Base-by-base conservation (phyloP, 495 filamentous ascomycete genomes). In the Pseudotulostoma volvatum region DNA sequence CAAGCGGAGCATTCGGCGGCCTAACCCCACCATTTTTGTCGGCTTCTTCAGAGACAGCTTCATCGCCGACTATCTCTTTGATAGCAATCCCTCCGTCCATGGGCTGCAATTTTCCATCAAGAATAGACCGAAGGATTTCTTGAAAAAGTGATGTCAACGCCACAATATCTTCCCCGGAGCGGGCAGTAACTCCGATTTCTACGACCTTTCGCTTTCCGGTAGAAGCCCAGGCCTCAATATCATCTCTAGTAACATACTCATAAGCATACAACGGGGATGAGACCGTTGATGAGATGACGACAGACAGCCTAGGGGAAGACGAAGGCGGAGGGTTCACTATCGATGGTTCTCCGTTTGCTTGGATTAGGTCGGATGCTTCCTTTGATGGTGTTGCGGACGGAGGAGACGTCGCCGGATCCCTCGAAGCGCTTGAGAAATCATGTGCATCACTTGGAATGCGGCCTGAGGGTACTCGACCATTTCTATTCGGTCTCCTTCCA, bases 131-230 rank as follows among this genome's bases (percentile, higher is more conserved):
- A 15, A 90, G 66, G 17, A 96, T 65, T 50, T 99, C 92, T 54
- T 95, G 84, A 44, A 86, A 87, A 16, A 94, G 61, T 8, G 67
- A 71, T 21, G 74, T 70, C 20, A 94, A 61, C 39, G 66, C 66
- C 23, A 76, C 53, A 15, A 70, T 51, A 52, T 93, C 81, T 44
- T 78, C 70, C 43, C 77, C 68, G 19, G 70, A 56, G 34, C 70
- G 70, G 18, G 74, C 77, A 42, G 73, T 46, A 3, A 49, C 39
- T 4, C 73, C 68, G 28, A 48, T 47, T 7, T 64, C 57, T 9
- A 75, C 50, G 8, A 77, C 43, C 1, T 49, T 56, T 35, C 60
- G 48, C 37, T 60, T 64, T 25, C 69, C 72, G 7, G 44, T 47
- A n/a, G 53, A 44, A 15, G 43, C 46, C 79, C 79, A 81, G 18